A percentile compares a stretch with the other conserved stretches of the same genome.
phyloP scores from a whole-genome alignment of 2,329 filamentous ascomycete species.

The Fusarium albidum region DNA sequence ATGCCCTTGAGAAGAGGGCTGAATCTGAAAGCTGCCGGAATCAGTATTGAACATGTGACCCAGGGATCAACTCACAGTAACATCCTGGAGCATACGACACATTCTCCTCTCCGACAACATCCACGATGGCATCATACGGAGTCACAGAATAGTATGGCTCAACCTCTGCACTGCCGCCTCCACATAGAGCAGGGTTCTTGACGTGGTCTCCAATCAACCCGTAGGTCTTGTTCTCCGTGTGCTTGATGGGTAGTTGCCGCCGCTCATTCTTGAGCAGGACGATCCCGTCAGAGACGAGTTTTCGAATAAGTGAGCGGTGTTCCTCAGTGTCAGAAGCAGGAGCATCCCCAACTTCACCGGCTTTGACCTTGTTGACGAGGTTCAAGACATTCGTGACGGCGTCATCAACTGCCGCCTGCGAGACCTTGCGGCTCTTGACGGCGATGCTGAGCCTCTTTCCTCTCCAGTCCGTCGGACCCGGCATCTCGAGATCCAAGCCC shows the following conservation, averaged over 20 bases:
- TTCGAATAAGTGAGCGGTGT: slow-evolving; percentile 22
- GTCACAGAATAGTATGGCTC: slow-evolving; percentile 46
- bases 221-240: slow-evolving; percentile 43
- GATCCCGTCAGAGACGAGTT: slow-evolving; percentile 19
- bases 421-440: slow-evolving; percentile 36
- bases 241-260: slow-evolving; percentile 15
- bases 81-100: slow-evolving; percentile 32
- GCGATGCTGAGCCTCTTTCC: slow-evolving; percentile 37
- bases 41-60: too few species aligned
- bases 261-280: slow-evolving; percentile 24
- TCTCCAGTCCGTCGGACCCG: slow-evolving; percentile 42
- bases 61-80: slow-evolving; percentile 33
- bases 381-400: slow-evolving; percentile 38
- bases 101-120: slow-evolving; percentile 31
- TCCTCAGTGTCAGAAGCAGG: slow-evolving; percentile 22
- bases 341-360: neutral
- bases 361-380: slow-evolving; percentile 23
- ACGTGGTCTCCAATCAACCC: slow-evolving; percentile 51
- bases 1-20: slow-evolving; percentile 27
- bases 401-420: slow-evolving; percentile 32
- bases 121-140: slow-evolving; percentile 43
- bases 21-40: slow-evolving; percentile 28
- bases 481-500: slow-evolving; percentile 45
- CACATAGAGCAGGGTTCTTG: slow-evolving; percentile 43
- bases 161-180: slow-evolving; percentile 46